phyloP scores from a whole-genome alignment of 106 monocot genomes.

The Amphibolis antarctica region DNA sequence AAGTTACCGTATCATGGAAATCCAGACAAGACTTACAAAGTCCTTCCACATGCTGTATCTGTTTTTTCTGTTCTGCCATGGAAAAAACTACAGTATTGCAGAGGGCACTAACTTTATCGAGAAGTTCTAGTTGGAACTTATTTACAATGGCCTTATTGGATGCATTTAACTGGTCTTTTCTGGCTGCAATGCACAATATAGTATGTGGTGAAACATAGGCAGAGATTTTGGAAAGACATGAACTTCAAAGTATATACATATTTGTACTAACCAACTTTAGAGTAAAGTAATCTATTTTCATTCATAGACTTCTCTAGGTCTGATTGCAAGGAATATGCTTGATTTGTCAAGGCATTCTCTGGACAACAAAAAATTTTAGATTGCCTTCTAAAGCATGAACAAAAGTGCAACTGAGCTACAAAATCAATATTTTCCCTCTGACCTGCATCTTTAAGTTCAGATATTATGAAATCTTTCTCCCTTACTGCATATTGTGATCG shows the following conservation, averaged over 20 bases:
- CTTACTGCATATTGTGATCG: slow-evolving; percentile 50
- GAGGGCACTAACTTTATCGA: slow-evolving; percentile 44
- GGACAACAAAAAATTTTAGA: slow-evolving; percentile 3
- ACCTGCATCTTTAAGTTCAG: slow-evolving; percentile 81
- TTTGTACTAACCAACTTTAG: slow-evolving; percentile 78
- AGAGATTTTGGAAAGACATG: not conserved
- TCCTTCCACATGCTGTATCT: slow-evolving; percentile 51
- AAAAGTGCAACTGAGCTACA: not conserved
- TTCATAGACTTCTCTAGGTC: slow-evolving; percentile 77
- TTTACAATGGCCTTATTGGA: slow-evolving; percentile 60
- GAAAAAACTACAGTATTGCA: slow-evolving; percentile 43
- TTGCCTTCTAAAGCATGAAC: not conserved
- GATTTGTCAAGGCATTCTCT: slow-evolving; percentile 85
- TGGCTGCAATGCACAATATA: slow-evolving; percentile 34
- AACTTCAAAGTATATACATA: not conserved
- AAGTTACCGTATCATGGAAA: slow-evolving; percentile 70
- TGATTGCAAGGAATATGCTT: slow-evolving; percentile 57
- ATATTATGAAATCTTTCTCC: slow-evolving; percentile 82
- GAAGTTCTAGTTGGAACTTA: slow-evolving; percentile 50
- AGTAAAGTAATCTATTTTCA: slow-evolving; percentile 67
- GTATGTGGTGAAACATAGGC: not conserved
- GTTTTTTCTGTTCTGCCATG: slow-evolving; percentile 49
- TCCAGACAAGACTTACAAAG: slow-evolving; percentile 61
- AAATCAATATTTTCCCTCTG: not conserved
- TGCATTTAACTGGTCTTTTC: slow-evolving; percentile 60